These are phyloP conservation scores for Scenedesmus sp. DNA, from an alignment of 163 green algal genomes.

Conservation along the genomic window DNA sequence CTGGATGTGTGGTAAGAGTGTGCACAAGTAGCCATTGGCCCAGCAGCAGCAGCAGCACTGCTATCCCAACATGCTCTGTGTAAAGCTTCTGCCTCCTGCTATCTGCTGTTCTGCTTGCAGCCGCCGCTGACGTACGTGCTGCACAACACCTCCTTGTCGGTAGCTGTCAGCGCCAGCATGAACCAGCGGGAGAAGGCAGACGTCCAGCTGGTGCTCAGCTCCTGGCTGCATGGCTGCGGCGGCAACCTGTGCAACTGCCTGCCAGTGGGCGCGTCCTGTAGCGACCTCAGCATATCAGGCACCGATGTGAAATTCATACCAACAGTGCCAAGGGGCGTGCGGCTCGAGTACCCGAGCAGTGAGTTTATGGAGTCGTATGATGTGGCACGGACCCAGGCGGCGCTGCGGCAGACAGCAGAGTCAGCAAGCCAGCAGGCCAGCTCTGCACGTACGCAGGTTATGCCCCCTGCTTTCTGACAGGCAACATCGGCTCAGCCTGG, in stretches of 20 bases:
- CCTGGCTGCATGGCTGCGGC: neutral
- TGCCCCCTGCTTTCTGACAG: neutral
- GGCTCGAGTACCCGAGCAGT: neutral
- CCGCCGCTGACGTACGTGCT: neutral
- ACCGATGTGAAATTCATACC: neutral
- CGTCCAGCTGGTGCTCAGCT: neutral
- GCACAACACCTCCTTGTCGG: neutral
- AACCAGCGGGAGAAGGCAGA: slow-evolving; percentile 17
- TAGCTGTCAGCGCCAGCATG: neutral
- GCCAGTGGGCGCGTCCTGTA: neutral
- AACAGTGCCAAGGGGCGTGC: neutral
- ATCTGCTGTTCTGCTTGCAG: neutral
- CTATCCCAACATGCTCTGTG: neutral
- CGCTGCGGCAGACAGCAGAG: neutral
- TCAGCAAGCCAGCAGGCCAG: neutral
- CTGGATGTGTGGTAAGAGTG: too few relatives aligned
- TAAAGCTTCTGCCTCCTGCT: neutral
- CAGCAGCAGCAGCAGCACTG: neutral
- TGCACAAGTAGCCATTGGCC: too few relatives aligned
- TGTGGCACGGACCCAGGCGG: neutral
- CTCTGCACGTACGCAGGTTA: neutral
- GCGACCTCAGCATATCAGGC: neutral
- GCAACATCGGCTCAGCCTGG: neutral
- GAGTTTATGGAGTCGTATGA: neutral
- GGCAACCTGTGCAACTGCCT: neutral